A percentile compares a stretch with the other conserved stretches of the same genome.
Conservation (phyloP, 2,329 filamentous ascomycete genomes). For the Leptographium lundbergii region DNA sequence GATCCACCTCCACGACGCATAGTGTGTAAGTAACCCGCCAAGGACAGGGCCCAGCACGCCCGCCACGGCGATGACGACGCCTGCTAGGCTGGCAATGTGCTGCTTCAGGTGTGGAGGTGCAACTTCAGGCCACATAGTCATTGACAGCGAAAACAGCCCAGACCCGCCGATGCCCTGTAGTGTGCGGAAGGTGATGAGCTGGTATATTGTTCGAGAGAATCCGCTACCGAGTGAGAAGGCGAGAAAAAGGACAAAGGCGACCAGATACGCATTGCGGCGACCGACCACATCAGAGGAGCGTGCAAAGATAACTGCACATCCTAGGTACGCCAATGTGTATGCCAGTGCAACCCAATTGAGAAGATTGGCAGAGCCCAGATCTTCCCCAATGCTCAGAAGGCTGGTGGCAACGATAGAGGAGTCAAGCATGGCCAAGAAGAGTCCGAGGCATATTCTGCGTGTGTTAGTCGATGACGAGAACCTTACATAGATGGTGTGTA, state of each 20-base stretch:
- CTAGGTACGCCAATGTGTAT: conserved; percentile 43
- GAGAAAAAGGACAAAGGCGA: conserved; percentile 40
- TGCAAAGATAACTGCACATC: conserved; percentile 43
- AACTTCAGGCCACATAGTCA: conserved; percentile 41
- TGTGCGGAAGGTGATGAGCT: conserved; percentile 36
- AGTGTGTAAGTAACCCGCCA: conserved; percentile 37
- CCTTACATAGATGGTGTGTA: no score
- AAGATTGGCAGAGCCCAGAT: conserved; percentile 31
- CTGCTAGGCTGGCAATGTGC: conserved; percentile 33
- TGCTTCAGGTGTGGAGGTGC: conserved; percentile 26
- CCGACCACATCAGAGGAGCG: conserved; percentile 42
- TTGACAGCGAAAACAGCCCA: conserved; percentile 41
- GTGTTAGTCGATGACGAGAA: neutral
- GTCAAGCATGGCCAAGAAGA: conserved; percentile 47
- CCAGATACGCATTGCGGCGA: conserved; percentile 35
- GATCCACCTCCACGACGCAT: conserved; percentile 38
- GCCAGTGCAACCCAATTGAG: conserved; percentile 44
- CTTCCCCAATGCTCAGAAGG: conserved; percentile 39
- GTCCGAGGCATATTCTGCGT: conserved; percentile 33
- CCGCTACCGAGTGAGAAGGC: conserved; percentile 44
- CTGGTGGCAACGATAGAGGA: conserved; percentile 48
- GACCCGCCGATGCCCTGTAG: conserved; percentile 40
- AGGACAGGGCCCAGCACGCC: conserved; percentile 39
- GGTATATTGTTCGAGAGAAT: conserved; percentile 26
- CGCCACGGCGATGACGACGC: conserved; percentile 32